Base-by-base conservation (phyloP, 805 yeast species). In the Myxozyma vanderwaltii region DNA sequence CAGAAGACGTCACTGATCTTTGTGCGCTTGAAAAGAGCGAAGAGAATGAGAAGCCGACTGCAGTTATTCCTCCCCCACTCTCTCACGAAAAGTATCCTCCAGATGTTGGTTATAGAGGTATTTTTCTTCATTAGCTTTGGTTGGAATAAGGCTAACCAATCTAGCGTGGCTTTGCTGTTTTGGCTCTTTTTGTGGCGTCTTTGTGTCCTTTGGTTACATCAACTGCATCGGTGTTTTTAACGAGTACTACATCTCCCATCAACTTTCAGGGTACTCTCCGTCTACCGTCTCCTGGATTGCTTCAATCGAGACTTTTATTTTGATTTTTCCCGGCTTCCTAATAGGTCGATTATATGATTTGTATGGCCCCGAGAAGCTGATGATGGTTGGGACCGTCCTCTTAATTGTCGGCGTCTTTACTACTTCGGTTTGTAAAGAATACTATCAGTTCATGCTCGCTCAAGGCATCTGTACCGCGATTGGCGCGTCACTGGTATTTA, bases 141-240 rank as follows among this genome's bases (percentile, higher is more conserved):
- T 6, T 29, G 33, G 33, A 6, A 7, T n/a, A n/a, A n/a, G 33
- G 6, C 51, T 47, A 31, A 47, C 38, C 4, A 27, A 4, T 33
- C n/a, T 21, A 49, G 85, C 87, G 75, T 74, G 84, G 69, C 75
- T 79, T 3, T 82, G 83, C 0, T 70, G 81, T 0, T 55, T 81
- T 12, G 86, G 86, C 1, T 78, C 85, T 0, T 81, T 82, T 64
- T 70, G 81, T 29, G 89, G 88, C 1, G 72, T 82, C 56, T 69
- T 82, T 4, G 79, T 81, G 44, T 77, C 82, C 2, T 82, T 86
- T 68, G 95, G 95, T 1, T 65, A 86, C 35, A 29, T 46, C 13
- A 58, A 58, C 35, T 27, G 48, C 43, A 54, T 58, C 44, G 73
- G 56, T 52, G 56, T 52, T 1, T 71, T 65, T 44, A 68, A 71